Conservation (phyloP, 148 eudicot species). For the Rhododendron kiyosumense region DNA sequence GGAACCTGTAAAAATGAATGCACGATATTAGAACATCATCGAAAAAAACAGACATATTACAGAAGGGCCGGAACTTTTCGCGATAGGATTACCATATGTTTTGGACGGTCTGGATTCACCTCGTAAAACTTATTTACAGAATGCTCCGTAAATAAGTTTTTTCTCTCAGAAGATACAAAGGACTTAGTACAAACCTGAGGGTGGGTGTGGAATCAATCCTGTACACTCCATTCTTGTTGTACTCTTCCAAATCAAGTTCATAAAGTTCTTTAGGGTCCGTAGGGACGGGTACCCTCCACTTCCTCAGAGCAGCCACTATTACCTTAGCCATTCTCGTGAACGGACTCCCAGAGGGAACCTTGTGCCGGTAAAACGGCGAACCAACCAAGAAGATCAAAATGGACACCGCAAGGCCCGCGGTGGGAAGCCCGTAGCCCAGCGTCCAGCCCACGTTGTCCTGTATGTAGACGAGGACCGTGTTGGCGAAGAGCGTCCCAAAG, state of each 20-base stretch:
- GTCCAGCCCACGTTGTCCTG: constrained; percentile 91
- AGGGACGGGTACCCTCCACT: constrained; percentile 41
- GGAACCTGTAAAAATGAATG: constrained; percentile 28
- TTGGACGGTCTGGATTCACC: too few species aligned
- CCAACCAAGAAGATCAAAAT: constrained; percentile 59
- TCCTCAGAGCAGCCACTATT: constrained; percentile 58
- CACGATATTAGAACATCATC: background rate
- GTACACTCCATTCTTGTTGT: constrained; percentile 42
- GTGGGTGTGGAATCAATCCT: constrained; percentile 58
- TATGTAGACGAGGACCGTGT: constrained; percentile 66
- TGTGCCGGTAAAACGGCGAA: constrained; percentile 63
- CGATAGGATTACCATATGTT: background rate
- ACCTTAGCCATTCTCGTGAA: constrained; percentile 69
- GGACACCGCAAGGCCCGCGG: constrained; percentile 57
- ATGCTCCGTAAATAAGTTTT: too few species aligned
- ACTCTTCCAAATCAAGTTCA: constrained; percentile 58
- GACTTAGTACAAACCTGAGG: constrained; percentile 35
- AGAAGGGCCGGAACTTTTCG: background rate
- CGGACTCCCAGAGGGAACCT: constrained; percentile 58
- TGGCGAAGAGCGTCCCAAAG: constrained; percentile 76
- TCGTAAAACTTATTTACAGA: too few species aligned
- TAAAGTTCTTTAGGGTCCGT: constrained; percentile 55
- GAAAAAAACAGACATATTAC: background rate
- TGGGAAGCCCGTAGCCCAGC: constrained; percentile 72
- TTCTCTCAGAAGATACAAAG: too few species aligned